phyloP scores from a whole-genome alignment of 1,284 basidiomycete genomes.

The Neolentinus lepideus region DNA sequence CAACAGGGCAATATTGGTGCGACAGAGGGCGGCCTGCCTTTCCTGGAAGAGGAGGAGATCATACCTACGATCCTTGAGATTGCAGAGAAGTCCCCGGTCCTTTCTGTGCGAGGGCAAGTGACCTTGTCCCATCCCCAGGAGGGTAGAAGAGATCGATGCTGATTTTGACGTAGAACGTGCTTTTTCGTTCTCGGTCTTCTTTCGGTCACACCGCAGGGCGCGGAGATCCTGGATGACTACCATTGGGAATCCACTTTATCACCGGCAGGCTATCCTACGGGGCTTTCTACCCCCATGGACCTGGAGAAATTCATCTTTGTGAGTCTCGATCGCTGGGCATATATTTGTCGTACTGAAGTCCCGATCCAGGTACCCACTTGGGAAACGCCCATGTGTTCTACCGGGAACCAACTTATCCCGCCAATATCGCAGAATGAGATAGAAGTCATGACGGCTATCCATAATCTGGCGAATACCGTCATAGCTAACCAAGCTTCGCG shows the following conservation, averaged over 20 bases:
- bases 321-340: constrained; percentile 23
- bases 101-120: constrained; percentile 88
- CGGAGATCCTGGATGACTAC: constrained; percentile 83
- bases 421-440: constrained; percentile 68
- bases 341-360: background rate
- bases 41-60: constrained; percentile 92
- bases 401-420: constrained; percentile 49
- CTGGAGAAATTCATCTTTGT: constrained; percentile 78
- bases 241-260: constrained; percentile 90
- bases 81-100: constrained; percentile 81
- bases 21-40: constrained; percentile 83
- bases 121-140: too few relatives aligned
- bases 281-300: constrained; percentile 84
- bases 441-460: constrained; percentile 86
- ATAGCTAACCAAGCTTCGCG: constrained; percentile 91
- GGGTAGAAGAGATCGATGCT: too few relatives aligned
- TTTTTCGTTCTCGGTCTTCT: constrained; percentile 92
- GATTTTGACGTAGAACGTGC: constrained; percentile 61
- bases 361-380: constrained; percentile 69
- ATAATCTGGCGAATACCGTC: constrained; percentile 94
- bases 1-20: constrained; percentile 89
- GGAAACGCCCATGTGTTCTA: constrained; percentile 45
- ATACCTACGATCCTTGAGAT: constrained; percentile 88
- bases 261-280: constrained; percentile 83
- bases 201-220: constrained; percentile 67